Conservation (phyloP, 768 basidiomycete genomes). For the Fistulinella prunicolor region DNA sequence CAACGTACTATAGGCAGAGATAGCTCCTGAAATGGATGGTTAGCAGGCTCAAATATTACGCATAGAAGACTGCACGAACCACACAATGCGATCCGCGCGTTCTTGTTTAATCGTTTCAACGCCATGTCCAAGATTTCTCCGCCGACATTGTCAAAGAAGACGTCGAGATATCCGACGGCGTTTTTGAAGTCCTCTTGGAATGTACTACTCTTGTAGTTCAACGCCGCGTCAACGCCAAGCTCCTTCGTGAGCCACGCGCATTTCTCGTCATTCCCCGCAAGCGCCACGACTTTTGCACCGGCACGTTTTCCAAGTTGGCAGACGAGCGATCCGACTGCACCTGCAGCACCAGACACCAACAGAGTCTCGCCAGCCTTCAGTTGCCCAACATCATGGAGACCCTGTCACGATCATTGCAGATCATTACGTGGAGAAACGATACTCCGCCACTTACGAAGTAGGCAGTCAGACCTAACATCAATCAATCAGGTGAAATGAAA, state of each 20-base stretch:
- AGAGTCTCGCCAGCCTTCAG: constrained; percentile 83
- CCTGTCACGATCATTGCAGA: constrained; percentile 41
- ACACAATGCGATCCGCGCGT: constrained; percentile 77
- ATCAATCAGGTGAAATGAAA: background rate
- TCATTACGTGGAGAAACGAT: constrained; percentile 3
- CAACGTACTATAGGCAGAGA: constrained; percentile 75
- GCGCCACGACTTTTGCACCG: constrained; percentile 82
- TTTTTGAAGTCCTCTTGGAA: constrained; percentile 73
- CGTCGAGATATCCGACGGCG: constrained; percentile 71
- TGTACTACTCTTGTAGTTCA: constrained; percentile 82
- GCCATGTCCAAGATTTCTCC: constrained; percentile 80
- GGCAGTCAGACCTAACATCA: constrained; percentile 70
- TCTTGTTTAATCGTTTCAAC: constrained; percentile 68
- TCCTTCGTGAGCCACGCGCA: constrained; percentile 83
- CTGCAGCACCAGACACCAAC: constrained; percentile 88
- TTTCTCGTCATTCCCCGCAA: constrained; percentile 84
- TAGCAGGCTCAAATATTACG: background rate
- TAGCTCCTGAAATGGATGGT: constrained; percentile 54
- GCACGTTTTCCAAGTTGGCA: constrained; percentile 81
- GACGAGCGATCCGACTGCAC: constrained; percentile 78
- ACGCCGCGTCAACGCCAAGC: constrained; percentile 73
- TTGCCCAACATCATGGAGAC: constrained; percentile 75
- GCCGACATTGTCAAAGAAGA: constrained; percentile 82
- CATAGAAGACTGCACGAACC: constrained; percentile 47
- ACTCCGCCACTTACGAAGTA: constrained; percentile 63